Base-by-base conservation (phyloP, 2,329 filamentous ascomycete genomes). In the Scytalidium lignicola region DNA sequence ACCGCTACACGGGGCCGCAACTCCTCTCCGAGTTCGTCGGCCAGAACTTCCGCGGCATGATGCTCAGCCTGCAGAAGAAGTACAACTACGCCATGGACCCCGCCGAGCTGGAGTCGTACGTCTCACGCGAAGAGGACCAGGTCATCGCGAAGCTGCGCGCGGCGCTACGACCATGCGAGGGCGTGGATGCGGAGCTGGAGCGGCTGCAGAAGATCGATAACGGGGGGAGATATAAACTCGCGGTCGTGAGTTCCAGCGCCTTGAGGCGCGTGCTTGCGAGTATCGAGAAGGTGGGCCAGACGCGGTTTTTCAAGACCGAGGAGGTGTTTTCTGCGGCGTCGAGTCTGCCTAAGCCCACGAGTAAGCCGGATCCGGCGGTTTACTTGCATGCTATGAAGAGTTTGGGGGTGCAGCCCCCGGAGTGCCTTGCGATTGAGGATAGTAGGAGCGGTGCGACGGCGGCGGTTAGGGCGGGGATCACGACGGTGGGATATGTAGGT, bases 31-130 rank as follows among this genome's bases (percentile, higher is more conserved):
- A 95, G 72, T 96, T 95, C 63, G 89, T 96, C 60, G 90, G 91
- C 61, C 86, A 93, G 68, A 95, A 95, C 79, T 96, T 95, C 79
- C 88, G 90, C 59, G 88, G 89, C 70, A 95, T 95, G 88, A 84
- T 95, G 71, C 70, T 74, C 51, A 82, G 81, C 53, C 81, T 96
- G 53, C 83, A 90, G 69, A 73, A 82, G 67, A 85, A 87, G 69
- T 83, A 88, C 75, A 75, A 77, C 69, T 92, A 95, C 70, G 71
- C 76, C 47, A 80, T 96, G 70, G 60, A 70, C 21, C 67, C 76
- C 18, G 82, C 80, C 2, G 87, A 95, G 64, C 70, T 90, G 50
- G 83, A 93, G 60, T 67, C 65, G 39, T 95, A 89, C 66, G 88
- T 95, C 54, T 76, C 73, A 60, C 76, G 76, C 60, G 90, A 96